Conservation (phyloP, 352 stramenopile genomes). For the Vaucheria bursata region DNA sequence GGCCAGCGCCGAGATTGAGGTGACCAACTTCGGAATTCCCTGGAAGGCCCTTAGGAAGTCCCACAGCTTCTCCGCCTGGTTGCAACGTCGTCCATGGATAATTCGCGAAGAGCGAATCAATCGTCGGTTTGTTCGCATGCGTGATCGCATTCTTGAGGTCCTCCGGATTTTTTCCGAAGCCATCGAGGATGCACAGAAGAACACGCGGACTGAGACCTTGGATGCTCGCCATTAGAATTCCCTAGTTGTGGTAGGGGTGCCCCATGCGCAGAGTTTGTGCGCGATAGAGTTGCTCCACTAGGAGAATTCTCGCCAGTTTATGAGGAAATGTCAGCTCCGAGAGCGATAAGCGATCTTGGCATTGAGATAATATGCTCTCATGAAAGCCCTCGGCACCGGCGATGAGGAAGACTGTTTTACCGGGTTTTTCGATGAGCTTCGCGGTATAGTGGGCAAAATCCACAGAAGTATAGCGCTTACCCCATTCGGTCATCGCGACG, state of each 20-base stretch:
- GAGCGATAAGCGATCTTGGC: no score
- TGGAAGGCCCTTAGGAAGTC: not conserved
- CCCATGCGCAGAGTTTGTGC: not conserved
- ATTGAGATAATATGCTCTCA: no score
- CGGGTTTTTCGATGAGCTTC: no score
- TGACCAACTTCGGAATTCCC: not conserved
- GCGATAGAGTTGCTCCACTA: no score
- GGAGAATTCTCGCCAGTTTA: no score
- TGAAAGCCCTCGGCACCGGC: no score
- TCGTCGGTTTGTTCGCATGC: not conserved
- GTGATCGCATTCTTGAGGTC: not conserved
- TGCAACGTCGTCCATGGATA: constrained; percentile 3
- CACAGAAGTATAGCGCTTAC: no score
- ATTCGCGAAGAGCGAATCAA: not conserved
- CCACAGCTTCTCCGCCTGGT: not conserved
- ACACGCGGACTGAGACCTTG: not conserved
- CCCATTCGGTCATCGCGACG: no score
- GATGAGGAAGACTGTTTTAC: no score
- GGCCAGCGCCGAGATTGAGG: not conserved
- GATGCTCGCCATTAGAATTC: not conserved
- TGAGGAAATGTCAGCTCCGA: no score
- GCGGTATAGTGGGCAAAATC: no score
- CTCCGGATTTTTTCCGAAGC: not conserved
- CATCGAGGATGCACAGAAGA: not conserved
- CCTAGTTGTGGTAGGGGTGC: constrained; percentile 4